Percentiles rank a stretch among this genome's conserved stretches.
Conservation (phyloP, 139 green algal genomes). For the Tetraselmis striata region DNA sequence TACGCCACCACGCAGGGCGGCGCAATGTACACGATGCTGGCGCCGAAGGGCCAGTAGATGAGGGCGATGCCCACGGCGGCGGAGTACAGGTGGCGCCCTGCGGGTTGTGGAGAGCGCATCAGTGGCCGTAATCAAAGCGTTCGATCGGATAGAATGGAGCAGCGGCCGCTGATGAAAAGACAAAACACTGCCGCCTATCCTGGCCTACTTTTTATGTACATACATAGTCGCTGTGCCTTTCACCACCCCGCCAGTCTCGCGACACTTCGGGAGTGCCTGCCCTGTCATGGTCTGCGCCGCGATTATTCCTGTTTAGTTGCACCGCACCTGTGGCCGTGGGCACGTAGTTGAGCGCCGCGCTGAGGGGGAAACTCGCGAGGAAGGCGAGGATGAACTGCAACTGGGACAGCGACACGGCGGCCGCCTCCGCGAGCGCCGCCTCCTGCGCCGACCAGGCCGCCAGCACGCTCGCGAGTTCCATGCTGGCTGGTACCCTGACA, state of each 20-base stretch:
- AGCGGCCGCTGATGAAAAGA: too few relatives aligned
- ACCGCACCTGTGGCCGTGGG: background rate
- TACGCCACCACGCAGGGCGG: constrained; percentile 50
- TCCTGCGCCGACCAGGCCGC: background rate
- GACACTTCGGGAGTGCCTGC: too few relatives aligned
- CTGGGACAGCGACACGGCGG: background rate
- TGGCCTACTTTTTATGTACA: too few relatives aligned
- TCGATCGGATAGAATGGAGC: too few relatives aligned
- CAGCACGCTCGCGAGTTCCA: background rate
- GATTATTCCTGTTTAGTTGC: too few relatives aligned
- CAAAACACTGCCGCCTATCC: too few relatives aligned
- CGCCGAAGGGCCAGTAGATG: constrained; percentile 76
- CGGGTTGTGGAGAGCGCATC: too few relatives aligned
- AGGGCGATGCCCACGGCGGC: constrained; percentile 49
- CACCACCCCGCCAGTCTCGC: too few relatives aligned
- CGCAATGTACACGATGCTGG: constrained; percentile 43
- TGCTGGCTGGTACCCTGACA: too few relatives aligned
- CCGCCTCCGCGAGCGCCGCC: background rate
- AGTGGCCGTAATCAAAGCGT: too few relatives aligned
- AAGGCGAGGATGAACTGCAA: background rate
- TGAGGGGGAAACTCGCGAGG: background rate
- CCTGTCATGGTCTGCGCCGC: too few relatives aligned
- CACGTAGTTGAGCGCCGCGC: background rate
- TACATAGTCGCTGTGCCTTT: too few relatives aligned
- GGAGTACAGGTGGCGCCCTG: constrained; percentile 61